Base-by-base conservation (phyloP, 2,329 filamentous ascomycete species). In the Arthrobotrys entomopaga region DNA sequence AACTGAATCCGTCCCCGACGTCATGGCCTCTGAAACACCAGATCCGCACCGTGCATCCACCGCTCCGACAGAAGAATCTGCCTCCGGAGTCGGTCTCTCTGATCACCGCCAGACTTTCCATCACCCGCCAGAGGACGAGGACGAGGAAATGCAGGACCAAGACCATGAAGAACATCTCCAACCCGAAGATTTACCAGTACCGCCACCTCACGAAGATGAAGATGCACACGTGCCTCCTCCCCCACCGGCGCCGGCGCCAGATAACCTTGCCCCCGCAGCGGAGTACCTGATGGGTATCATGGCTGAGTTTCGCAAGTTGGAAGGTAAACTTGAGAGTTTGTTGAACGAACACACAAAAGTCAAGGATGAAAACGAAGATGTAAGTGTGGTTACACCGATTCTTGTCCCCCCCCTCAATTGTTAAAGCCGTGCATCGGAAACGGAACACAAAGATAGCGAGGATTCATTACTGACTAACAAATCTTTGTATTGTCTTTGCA, bases 321-420 rank as follows among this genome's bases (percentile, higher is more conserved):
- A 75, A 57, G 71, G 65, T 5, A 75, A 75, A 46, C 59, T 75
- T 7, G 48, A 65, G 15, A 56, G 40, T 26, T 63, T 75, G 16
- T 24, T 75, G 60, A 60, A 22, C 11, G 71, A 75, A 57, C 64
- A 75, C 42, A 52, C 71, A n/a, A 64, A 60, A 50, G 26, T 75
- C 38, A 75, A 61, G n/a, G 59, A 64, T 43, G 71, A 75, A 75
- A 75, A 75, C 53, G 58, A 75, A 20, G 65, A 75, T 26, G 71
- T 75, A 65, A 48, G 43, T 48, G 67, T 60, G 66, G 56, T 59
- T 40, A 60, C 67, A 61, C 60, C 49, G 11, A 24, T 42, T 16
- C 8, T 34, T 20, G 15, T 15, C 10, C n/a, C 3, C 22, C 22
- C 3, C 34, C 24, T 49, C 46, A 40, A 22, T 11, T 16, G 50